Evolutionary conservation across 768 basidiomycete species (phyloP), one percentile per base, ranked within the genome.

Genomic region (Tulasnella sp.): DNA sequence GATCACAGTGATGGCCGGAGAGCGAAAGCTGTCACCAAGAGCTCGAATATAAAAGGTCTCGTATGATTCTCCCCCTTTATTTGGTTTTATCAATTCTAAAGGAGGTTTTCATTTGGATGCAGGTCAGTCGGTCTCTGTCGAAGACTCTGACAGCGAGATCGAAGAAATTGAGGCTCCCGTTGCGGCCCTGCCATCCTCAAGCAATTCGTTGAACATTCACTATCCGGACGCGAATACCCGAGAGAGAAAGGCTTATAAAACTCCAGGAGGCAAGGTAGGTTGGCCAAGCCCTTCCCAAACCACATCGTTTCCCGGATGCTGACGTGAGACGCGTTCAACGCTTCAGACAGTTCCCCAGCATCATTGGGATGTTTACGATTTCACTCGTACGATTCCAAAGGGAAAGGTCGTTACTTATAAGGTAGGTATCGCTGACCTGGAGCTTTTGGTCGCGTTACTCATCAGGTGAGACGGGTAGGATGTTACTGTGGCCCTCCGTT

Each of bases 291-390:
- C 11, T 0, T 1, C n/a, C n/a, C 35, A 11, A 9, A 34, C 9
- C 35, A 11, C 9, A 37, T 64, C 35, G n/a, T 14, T 8, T 14
- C 14, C 16, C 32, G 35, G 11, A 65, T 40, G 22, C 64, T 65
- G 12, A 36, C 32, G 32, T n/a, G n/a, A n/a, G 1, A 64, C 22
- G 22, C 1, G 34, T 29, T 11, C 22, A 2, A n/a, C 77, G 74
- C 17, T 11, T 74, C 34, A 88, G 87, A 79, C 77, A 67, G 66
- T 88, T 36, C 85, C 86, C 32, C 75, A 80, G 2, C 83, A 87
- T 76, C 86, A 85, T 74, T 89, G 87, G 87, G 83, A 81, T 11
- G 86, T 88, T 0, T 89, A 88, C 69, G 87, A 89, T 76, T 84
- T 84, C 72, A 77, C 82, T 5, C 76, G 79, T 44, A 83, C 79